These are phyloP conservation scores for Rhododendron mucronatum DNA, from an alignment of 148 eudicot species.

Conservation along the genomic window DNA sequence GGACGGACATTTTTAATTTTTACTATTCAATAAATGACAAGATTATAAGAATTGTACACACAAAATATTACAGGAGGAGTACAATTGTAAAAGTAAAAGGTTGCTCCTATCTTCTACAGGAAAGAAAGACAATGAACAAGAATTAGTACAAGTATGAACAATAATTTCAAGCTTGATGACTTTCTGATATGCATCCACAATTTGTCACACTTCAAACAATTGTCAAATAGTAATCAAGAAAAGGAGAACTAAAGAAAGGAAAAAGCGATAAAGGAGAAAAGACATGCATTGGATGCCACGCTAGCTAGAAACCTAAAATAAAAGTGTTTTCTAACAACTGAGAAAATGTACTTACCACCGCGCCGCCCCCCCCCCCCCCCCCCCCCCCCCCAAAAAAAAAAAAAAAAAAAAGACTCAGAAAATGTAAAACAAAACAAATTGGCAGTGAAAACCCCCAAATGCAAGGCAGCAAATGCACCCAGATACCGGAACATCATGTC, in stretches of 20 bases:
- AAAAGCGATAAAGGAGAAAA: background rate
- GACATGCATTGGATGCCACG: conserved; percentile 18
- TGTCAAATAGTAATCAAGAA: background rate
- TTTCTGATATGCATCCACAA: background rate
- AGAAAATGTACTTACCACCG: too few relatives aligned
- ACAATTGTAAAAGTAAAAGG: background rate
- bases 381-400: too few relatives aligned
- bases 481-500: background rate
- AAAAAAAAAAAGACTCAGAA: too few relatives aligned
- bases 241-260: background rate
- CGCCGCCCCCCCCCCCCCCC: too few relatives aligned
- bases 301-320: background rate
- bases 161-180: background rate
- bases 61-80: background rate
- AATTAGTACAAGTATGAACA: background rate
- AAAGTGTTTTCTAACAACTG: background rate
- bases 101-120: background rate
- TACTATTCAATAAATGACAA: background rate
- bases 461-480: background rate
- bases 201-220: too few relatives aligned
- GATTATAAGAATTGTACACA: background rate
- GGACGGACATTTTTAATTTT: background rate
- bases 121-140: background rate
- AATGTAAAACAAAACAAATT: background rate
- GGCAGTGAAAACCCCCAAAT: background rate